These are phyloP conservation scores for Alternaria brassicicola DNA, from an alignment of 2,329 filamentous ascomycete genomes.

Conservation along the genomic window DNA sequence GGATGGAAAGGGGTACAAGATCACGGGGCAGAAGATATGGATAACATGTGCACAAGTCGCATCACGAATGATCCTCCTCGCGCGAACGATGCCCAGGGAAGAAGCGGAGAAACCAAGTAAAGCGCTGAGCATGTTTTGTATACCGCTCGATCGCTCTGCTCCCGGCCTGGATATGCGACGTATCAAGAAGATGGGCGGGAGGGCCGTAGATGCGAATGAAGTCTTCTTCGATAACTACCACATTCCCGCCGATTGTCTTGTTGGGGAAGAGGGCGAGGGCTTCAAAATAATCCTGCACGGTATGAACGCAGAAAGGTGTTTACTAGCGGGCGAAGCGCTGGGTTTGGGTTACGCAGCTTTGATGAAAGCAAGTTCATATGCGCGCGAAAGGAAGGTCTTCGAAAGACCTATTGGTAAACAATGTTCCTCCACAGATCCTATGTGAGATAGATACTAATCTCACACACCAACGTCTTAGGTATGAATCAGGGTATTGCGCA, in stretches of 20 bases:
- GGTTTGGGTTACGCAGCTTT: slow-evolving; percentile 76
- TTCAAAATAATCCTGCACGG: slow-evolving; percentile 69
- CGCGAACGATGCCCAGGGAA: slow-evolving; percentile 73
- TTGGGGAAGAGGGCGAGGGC: slow-evolving; percentile 75
- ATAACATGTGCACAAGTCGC: slow-evolving; percentile 86
- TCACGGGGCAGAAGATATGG: slow-evolving; percentile 87
- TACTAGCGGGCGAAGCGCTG: slow-evolving; percentile 74
- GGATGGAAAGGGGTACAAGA: slow-evolving; percentile 66
- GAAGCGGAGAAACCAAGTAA: slow-evolving; percentile 73
- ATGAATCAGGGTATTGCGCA: slow-evolving; percentile 66
- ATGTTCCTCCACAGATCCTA: too few relatives aligned
- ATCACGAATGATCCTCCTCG: slow-evolving; percentile 80
- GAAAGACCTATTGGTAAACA: slow-evolving; percentile 64
- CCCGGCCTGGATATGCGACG: slow-evolving; percentile 69
- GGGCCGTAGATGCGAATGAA: slow-evolving; percentile 83
- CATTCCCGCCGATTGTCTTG: slow-evolving; percentile 67
- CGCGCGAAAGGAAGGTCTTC: slow-evolving; percentile 59
- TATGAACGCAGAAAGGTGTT: slow-evolving; percentile 58
- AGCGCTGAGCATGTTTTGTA: slow-evolving; percentile 80
- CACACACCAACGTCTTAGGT: too few relatives aligned
- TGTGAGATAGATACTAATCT: too few relatives aligned
- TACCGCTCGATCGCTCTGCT: slow-evolving; percentile 69
- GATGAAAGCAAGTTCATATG: slow-evolving; percentile 52
- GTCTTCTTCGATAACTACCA: slow-evolving; percentile 84
- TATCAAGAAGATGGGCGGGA: slow-evolving; percentile 86